These are phyloP conservation scores for Ambrosiella beaveri DNA, from an alignment of 2,329 filamentous ascomycete species.

Conservation along the genomic window DNA sequence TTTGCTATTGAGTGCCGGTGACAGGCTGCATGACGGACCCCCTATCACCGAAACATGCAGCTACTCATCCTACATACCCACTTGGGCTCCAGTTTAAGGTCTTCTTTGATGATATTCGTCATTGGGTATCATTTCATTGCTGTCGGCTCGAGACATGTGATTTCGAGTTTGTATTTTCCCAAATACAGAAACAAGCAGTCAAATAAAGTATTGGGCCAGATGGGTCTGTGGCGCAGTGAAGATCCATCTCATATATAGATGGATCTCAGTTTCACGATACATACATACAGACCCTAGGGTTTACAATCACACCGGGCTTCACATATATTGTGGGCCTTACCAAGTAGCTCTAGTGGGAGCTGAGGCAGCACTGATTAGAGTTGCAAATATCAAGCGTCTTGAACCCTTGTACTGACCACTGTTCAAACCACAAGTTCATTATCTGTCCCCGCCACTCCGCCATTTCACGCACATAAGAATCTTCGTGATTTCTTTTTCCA, in stretches of 20 bases:
- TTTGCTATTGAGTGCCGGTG: neutral
- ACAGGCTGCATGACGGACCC: neutral
- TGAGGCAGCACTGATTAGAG: neutral
- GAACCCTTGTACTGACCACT: neutral
- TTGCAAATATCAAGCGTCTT: neutral
- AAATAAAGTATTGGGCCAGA: neutral
- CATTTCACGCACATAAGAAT: too few species aligned
- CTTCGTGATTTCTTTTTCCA: neutral
- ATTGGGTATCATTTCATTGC: neutral
- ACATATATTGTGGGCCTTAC: neutral
- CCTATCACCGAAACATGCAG: neutral
- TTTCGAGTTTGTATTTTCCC: too few species aligned
- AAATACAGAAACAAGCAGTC: too few species aligned
- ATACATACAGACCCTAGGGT: neutral
- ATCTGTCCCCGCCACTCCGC: neutral
- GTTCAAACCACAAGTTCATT: neutral
- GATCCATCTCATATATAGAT: neutral
- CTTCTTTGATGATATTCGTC: neutral
- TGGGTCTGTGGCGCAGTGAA: neutral
- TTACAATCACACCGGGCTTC: neutral
- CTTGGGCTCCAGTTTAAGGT: neutral
- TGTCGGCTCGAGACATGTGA: neutral
- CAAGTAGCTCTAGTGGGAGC: neutral
- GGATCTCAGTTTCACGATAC: neutral
- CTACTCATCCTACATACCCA: neutral